Percentiles rank a stretch among this genome's conserved stretches.
Evolutionary conservation across 805 yeast genomes (phyloP).

Genomic region (Starmerella stigmatis): DNA sequence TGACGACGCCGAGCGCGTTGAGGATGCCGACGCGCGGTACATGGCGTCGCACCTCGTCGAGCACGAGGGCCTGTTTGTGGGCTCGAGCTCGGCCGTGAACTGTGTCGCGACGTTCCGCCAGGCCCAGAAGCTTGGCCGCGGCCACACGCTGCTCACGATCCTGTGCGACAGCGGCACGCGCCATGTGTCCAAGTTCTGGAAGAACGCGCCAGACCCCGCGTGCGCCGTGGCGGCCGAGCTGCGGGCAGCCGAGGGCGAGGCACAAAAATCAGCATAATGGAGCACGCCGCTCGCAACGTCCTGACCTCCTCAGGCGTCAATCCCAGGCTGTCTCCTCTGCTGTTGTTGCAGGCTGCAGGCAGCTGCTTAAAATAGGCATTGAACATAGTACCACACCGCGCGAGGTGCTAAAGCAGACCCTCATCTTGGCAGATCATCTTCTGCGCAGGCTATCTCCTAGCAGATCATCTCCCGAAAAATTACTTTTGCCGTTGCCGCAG

Average conservation of each 20-base stretch:
- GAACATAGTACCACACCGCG: no score
- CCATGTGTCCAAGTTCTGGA: conserved; percentile 81
- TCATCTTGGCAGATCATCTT: no score
- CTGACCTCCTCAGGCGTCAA: neutral
- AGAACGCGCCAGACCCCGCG: conserved; percentile 33
- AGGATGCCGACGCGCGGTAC: conserved; percentile 66
- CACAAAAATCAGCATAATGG: neutral
- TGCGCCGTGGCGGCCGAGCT: conserved; percentile 12
- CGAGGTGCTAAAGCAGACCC: no score
- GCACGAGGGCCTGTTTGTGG: conserved; percentile 82
- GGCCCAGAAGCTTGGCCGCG: conserved; percentile 44
- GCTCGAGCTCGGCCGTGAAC: conserved; percentile 87
- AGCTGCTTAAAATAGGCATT: no score
- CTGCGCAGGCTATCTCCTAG: no score
- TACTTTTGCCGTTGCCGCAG: no score
- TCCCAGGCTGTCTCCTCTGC: neutral
- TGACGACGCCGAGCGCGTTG: conserved; percentile 69
- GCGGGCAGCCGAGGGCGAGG: neutral
- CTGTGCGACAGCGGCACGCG: conserved; percentile 90
- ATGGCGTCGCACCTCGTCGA: conserved; percentile 81
- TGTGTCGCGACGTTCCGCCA: conserved; percentile 76
- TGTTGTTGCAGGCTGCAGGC: no score
- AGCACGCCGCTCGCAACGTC: neutral
- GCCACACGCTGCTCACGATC: conserved; percentile 65
- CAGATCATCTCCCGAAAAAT: no score